Percentiles rank a stretch among this genome's conserved stretches.
Conservation (phyloP, 2,329 filamentous ascomycete genomes). For the Neocucurbitaria cava region DNA sequence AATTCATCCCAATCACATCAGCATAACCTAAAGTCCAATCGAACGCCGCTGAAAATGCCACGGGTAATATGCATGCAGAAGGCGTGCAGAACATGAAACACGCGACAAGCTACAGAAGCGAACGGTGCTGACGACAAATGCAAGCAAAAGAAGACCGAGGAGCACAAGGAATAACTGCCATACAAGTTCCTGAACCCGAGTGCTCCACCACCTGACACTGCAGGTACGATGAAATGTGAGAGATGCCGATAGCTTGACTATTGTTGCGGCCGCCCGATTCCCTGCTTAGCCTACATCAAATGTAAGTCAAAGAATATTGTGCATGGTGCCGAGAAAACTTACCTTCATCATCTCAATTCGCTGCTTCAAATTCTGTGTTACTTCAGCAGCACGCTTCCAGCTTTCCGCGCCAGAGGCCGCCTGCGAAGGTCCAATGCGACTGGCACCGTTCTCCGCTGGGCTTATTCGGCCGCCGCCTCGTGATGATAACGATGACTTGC, state of each 20-base stretch:
- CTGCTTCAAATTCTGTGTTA: constrained; percentile 95
- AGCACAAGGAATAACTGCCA: neutral
- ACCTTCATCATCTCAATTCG: constrained; percentile 99
- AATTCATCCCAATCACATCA: constrained; percentile 14
- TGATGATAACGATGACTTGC: constrained; percentile 41
- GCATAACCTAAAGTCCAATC: constrained; percentile 2
- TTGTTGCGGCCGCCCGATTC: constrained; percentile 39
- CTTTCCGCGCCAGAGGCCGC: constrained; percentile 68
- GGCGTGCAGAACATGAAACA: constrained; percentile 3
- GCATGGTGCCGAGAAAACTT: constrained; percentile 23
- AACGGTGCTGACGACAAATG: neutral
- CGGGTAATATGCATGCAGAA: constrained; percentile 15
- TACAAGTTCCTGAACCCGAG: neutral
- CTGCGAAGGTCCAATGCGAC: constrained; percentile 34
- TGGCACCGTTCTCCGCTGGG: constrained; percentile 34
- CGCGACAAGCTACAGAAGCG: constrained; percentile 6
- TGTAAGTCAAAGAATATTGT: constrained; percentile 16
- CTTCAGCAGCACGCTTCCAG: constrained; percentile 96
- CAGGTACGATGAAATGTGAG: neutral
- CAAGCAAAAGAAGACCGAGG: neutral
- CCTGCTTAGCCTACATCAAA: constrained; percentile 45
- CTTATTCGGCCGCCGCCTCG: constrained; percentile 44
- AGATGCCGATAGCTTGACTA: neutral
- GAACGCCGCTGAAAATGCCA: constrained; percentile 19
- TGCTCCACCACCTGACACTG: neutral